Base-by-base conservation (phyloP, 805 yeast genomes). In the Priceomyces melissophilus region DNA sequence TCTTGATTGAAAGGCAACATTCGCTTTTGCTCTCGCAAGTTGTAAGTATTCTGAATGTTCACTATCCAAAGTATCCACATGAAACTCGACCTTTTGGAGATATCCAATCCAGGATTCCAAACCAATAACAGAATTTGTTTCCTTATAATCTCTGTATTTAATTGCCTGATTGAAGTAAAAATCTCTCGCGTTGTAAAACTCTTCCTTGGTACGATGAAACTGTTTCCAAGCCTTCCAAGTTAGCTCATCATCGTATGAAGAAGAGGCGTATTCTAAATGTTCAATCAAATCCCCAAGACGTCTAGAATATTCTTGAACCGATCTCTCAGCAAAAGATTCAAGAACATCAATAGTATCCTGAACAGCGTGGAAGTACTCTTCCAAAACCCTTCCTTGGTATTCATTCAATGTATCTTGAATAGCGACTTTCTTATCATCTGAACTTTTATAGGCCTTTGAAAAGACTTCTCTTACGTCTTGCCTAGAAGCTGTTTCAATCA, bases 281-380 rank as follows among this genome's bases (percentile, higher is more conserved):
- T 38, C 38, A 15, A 50, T 39, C 41, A 64, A 47, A 14, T 66
- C 63, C 38, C 81, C 73, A 54, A 84, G 71, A 43, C 78, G 74
- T 39, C 76, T 75, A 6, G 84, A 75, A 63, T 82, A 84, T 49
- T 83, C 87, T 48, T 65, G 72, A 40, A 84, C 71, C 23, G 85
- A 71, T 5, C 79, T 75, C 40, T 84, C 89, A 4, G 83, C 81
- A 69, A 84, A 85, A 45, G 84, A 84, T 57, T 84, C 90, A 55
- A 81, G 74, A 0, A 82, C 73, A 47, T 85, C 90, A 39, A 84
- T 70, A 29, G 82, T 73, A 23, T 59, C 60, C 42, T 70, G 75
- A 15, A 63, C 48, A 3, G 52, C 55, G 12, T 43, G 41, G 38
- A 61, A 67, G 47, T 69, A 70, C 30, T 53, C 44, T 9, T 47